Evolutionary conservation across 495 filamentous ascomycete species (phyloP), one percentile per base, ranked within the genome.

Genomic region (Sporormia fimetaria): DNA sequence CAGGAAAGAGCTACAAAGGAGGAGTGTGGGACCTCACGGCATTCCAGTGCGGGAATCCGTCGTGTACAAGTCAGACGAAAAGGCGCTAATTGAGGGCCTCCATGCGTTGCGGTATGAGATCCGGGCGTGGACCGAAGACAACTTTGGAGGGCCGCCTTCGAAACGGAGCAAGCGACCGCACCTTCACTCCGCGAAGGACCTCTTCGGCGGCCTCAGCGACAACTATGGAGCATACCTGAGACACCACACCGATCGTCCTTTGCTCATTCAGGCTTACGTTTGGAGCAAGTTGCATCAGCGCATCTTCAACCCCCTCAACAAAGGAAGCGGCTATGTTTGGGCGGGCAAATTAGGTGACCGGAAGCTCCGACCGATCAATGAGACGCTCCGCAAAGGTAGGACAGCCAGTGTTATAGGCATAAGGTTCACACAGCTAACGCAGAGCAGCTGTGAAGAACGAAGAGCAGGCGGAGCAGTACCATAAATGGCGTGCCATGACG

Each of bases 301-400:
- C 10, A 46, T 54, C 20, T 54, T 54, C 33, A 49, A 24, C 33
- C 49, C 27, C 14, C 25, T 45, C 14, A 17, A 33, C 4, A 49
- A 42, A 12, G 51, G 51, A 0, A 45, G 40, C 16, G 51, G 51
- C 2, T 54, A 54, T 34, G 37, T 54, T 9, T 54, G 51, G 51
- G 51, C 51, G 1, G 51, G 51, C 2, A 48, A 47, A 17, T 37
- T 54, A 2, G 51, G 51, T 6, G 51, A 54, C 22, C 15, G 51
- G 22, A 54, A 54, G 28, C 37, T 54, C 3, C 44, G 51, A 6
- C 40, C 51, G 26, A 22, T 54, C 4, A 54, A 54, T 32, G 51
- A 54, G 11, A 42, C 45, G 3, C 45, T 54, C 5, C 34, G 51
- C 9, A 48, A 48, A 49, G 51, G 50, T 48, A 44, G 14, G 26